phyloP scores from a whole-genome alignment of 495 filamentous ascomycete genomes.

The Xylaria venustula region DNA sequence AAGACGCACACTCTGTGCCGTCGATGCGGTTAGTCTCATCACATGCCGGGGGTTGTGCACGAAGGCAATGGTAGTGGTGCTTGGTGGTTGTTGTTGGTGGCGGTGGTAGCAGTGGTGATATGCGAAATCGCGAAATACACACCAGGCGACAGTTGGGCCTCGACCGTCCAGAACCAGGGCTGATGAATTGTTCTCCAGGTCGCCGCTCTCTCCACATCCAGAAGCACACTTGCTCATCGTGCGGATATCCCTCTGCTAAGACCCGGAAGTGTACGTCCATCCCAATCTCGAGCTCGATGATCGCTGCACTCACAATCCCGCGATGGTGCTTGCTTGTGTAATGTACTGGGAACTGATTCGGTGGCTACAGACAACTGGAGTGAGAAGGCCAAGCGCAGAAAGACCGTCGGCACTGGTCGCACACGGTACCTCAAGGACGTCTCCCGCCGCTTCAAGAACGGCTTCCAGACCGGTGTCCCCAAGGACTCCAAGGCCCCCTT shows the following conservation, averaged over 20 bases:
- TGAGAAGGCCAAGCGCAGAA: slow-evolving; percentile 99
- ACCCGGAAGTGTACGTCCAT: slow-evolving; percentile 91
- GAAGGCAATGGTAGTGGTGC: background rate
- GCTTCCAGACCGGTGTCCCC: slow-evolving; percentile 86
- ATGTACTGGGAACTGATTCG: slow-evolving; percentile 12
- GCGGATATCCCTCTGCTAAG: slow-evolving; percentile 96
- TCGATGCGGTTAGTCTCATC: slow-evolving; percentile 81
- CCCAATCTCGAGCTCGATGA: background rate
- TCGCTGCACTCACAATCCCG: background rate
- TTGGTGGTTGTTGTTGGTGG: too few species aligned
- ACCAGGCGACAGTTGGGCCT: background rate
- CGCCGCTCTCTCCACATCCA: slow-evolving; percentile 97
- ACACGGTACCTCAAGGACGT: slow-evolving; percentile 89
- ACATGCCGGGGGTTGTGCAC: slow-evolving; percentile 3
- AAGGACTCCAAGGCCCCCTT: slow-evolving; percentile 75
- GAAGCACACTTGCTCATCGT: slow-evolving; percentile 96
- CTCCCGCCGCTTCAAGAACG: slow-evolving; percentile 89
- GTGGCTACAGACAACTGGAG: slow-evolving; percentile 84
- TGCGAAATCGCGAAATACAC: slow-evolving; percentile 1
- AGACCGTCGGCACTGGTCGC: slow-evolving; percentile 94
- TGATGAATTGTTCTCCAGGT: slow-evolving; percentile 50
- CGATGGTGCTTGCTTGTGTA: slow-evolving; percentile 10
- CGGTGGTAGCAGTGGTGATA: too few species aligned
- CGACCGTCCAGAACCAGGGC: background rate
- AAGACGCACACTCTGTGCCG: slow-evolving; percentile 99